Evolutionary conservation across 2,329 filamentous ascomycete genomes (phyloP), one percentile per base, ranked within the genome.

Genomic region (Xylariaceae sp.): DNA sequence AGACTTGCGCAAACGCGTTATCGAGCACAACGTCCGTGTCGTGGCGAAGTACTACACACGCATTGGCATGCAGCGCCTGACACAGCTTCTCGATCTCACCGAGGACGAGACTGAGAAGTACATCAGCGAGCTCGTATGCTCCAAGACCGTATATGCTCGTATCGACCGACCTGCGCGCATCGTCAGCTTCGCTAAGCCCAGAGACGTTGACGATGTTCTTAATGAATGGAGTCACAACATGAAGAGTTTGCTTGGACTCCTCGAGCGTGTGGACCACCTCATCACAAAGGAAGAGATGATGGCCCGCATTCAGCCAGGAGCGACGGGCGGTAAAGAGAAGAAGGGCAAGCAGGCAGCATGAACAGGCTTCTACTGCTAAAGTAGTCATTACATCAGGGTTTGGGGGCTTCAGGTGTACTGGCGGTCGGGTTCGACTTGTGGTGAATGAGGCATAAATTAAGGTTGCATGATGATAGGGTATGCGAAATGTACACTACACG

Each of bases 241-340:
- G 91, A 96, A 94, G 87, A 92, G 88, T 72, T 77, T 96, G 69
- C 77, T 96, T 65, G 91, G 90, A 9, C 77, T 93, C 57, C 73
- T 96, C 71, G 92, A 96, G 81, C 84, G 92, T 64, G 95, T 99
- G 62, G 94, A 99, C 73, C 94, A 99, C 75, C 81, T 99, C 70
- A 99, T 99, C 71, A 99, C 95, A 57, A 97, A 97, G 82, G 94
- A 99, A 78, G 94, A 99, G 82, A 99, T 99, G 94, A 99, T 99
- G 94, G 94, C 94, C 47, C 84, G 92, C 61, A 97, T 99, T 70
- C 88, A 94, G 75, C 90, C 90, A 4, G 80, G 73, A 5, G 77
- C 76, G 42, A 75, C 78, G 70, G 71, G 70, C 15, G 66, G 67
- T 13, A 75, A 77, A 67, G 75, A 73, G 55, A 74, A 74, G 64